phyloP scores from a whole-genome alignment of 768 basidiomycete genomes.

The Pleurotus giganteus region DNA sequence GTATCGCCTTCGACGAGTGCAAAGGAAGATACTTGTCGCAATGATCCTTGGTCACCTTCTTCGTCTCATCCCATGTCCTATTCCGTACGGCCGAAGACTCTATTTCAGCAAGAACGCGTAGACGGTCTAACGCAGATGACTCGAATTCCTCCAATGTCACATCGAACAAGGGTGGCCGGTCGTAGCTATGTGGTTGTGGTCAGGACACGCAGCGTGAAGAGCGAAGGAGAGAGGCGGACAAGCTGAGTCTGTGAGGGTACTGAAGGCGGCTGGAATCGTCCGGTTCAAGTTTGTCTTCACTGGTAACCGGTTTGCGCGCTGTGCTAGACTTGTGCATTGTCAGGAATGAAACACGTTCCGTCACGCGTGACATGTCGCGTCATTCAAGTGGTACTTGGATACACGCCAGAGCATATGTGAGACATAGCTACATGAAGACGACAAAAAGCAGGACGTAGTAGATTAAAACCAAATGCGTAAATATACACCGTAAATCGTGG shows the following conservation, averaged over 20 bases:
- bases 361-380: constrained; percentile 8
- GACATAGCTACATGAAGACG: not conserved
- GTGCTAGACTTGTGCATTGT: constrained; percentile 6
- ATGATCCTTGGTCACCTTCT: constrained; percentile 56
- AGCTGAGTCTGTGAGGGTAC: constrained; percentile 75
- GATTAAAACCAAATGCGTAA: not conserved
- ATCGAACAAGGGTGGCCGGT: constrained; percentile 79
- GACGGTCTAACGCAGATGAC: constrained; percentile 80
- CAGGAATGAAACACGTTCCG: not conserved
- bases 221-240: constrained; percentile 47
- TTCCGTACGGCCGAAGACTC: constrained; percentile 87
- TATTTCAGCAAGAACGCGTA: constrained; percentile 87
- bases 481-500: not conserved
- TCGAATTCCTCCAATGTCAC: constrained; percentile 97
- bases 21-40: constrained; percentile 78
- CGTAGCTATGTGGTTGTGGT: constrained; percentile 58
- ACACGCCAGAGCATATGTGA: not conserved
- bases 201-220: constrained; percentile 1
- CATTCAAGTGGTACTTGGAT: too few species aligned
- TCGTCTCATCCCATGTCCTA: constrained; percentile 76
- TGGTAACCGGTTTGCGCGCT: not conserved
- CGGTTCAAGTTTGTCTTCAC: not conserved
- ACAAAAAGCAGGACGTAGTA: not conserved
- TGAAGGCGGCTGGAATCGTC: constrained; percentile 23
- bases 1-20: constrained; percentile 49